phyloP scores from a whole-genome alignment of 164 flowering plant genomes.

The Tetrastigma voinierianum region DNA sequence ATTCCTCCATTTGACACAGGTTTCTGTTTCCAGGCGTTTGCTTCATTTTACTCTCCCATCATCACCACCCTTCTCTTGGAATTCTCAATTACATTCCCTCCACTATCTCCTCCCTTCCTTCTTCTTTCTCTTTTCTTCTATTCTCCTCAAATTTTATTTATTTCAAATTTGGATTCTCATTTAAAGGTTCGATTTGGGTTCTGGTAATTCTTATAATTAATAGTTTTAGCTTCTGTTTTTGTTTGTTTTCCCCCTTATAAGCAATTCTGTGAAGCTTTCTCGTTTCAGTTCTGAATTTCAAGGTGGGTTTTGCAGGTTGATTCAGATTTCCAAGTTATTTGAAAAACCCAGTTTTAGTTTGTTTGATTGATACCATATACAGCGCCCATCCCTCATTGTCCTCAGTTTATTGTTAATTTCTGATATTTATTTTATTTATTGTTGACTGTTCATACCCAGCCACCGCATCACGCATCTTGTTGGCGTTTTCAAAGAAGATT shows the following conservation, averaged over 20 bases:
- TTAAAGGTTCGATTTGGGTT: neutral
- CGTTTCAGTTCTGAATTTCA: neutral
- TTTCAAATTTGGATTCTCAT: neutral
- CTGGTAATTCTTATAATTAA: neutral
- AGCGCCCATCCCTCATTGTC: neutral
- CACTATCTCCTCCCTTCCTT: neutral
- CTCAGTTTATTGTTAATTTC: neutral
- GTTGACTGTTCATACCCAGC: neutral
- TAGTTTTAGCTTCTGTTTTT: neutral
- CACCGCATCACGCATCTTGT: neutral
- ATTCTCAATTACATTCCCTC: neutral
- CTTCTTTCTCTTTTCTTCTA: neutral
- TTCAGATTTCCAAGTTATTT: conserved; percentile 2
- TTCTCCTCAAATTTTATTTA: neutral
- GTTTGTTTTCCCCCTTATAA: neutral
- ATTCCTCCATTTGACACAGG: neutral
- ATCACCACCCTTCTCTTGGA: neutral
- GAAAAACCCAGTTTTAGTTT: neutral
- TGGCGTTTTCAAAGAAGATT: neutral
- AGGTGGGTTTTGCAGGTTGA: neutral
- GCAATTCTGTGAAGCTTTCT: neutral
- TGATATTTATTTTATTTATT: neutral
- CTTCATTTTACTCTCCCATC: neutral
- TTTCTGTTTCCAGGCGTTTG: neutral
- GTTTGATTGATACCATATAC: neutral